A percentile compares a stretch with the other conserved stretches of the same genome.
phyloP scores from a whole-genome alignment of 495 filamentous ascomycete genomes.

The Acidomyces sp. region DNA sequence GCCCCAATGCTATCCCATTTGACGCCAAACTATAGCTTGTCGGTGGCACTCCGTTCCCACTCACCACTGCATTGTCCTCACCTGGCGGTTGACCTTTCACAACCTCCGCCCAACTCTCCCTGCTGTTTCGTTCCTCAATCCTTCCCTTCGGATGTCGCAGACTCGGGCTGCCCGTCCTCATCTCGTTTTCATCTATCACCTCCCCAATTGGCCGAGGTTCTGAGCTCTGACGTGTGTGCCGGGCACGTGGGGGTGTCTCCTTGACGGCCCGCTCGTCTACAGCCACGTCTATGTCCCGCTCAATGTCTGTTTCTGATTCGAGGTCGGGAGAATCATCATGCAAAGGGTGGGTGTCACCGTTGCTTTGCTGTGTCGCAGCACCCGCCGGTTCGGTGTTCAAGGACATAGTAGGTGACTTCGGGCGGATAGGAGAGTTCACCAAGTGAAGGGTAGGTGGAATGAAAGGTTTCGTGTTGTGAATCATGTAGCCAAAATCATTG shows the following conservation, averaged over 20 bases:
- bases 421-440: too few species aligned
- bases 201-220: constrained; percentile 15
- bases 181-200: constrained; percentile 17
- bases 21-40: background rate
- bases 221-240: background rate
- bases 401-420: constrained; percentile 14
- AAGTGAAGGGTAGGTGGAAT: too few species aligned
- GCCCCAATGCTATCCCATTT: constrained; percentile 1
- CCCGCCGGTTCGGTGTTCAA: constrained; percentile 15
- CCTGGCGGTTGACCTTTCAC: constrained; percentile 4
- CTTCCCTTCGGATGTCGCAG: constrained; percentile 14
- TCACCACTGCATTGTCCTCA: constrained; percentile 2
- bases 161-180: constrained; percentile 9
- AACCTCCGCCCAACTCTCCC: constrained; percentile 9
- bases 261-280: constrained; percentile 13
- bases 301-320: constrained; percentile 3
- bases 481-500: too few species aligned
- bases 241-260: constrained; percentile 10
- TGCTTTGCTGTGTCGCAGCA: constrained; percentile 5
- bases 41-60: background rate
- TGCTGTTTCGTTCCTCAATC: constrained; percentile 9
- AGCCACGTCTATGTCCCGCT: background rate
- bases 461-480: too few species aligned
- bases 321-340: constrained; percentile 12
- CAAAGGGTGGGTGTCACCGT: constrained; percentile 3